Conservation (phyloP, 805 yeast genomes). For the Saccharomycopsis vini region DNA sequence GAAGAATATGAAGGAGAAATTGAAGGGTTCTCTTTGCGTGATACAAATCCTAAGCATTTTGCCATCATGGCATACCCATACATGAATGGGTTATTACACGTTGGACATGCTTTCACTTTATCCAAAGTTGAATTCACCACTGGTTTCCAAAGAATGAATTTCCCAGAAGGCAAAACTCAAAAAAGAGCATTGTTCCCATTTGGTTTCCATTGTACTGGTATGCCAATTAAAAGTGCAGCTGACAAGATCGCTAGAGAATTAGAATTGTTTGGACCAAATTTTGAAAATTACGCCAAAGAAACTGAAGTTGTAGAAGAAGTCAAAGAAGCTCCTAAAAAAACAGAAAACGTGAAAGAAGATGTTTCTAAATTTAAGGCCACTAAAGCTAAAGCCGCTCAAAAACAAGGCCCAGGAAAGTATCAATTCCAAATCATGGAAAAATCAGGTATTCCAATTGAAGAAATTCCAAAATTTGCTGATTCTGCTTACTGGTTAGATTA, state of each 20-base stretch:
- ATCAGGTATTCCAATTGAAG: constrained; percentile 77
- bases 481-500: constrained; percentile 82
- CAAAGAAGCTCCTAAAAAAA: constrained; percentile 25
- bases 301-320: constrained; percentile 40
- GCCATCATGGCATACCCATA: constrained; percentile 97
- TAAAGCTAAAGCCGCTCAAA: constrained; percentile 89
- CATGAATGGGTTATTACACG: constrained; percentile 97
- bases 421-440: constrained; percentile 96
- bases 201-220: constrained; percentile 99
- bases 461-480: constrained; percentile 82
- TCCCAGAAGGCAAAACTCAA: constrained; percentile 26
- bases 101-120: constrained; percentile 93
- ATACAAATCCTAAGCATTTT: constrained; percentile 76
- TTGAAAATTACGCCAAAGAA: constrained; percentile 40
- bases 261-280: constrained; percentile 81
- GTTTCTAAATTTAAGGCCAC: constrained; percentile 86
- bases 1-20: constrained; percentile 52
- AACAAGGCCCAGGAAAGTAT: constrained; percentile 87
- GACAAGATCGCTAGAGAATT: constrained; percentile 91
- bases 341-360: constrained; percentile 50
- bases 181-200: constrained; percentile 88
- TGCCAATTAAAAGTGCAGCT: constrained; percentile 95
- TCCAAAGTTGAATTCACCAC: constrained; percentile 88
- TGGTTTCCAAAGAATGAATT: constrained; percentile 92
- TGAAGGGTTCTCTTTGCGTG: constrained; percentile 60